These are phyloP conservation scores for Nitzschia inconspicua DNA, from an alignment of 108 stramenopile species.

Conservation along the genomic window DNA sequence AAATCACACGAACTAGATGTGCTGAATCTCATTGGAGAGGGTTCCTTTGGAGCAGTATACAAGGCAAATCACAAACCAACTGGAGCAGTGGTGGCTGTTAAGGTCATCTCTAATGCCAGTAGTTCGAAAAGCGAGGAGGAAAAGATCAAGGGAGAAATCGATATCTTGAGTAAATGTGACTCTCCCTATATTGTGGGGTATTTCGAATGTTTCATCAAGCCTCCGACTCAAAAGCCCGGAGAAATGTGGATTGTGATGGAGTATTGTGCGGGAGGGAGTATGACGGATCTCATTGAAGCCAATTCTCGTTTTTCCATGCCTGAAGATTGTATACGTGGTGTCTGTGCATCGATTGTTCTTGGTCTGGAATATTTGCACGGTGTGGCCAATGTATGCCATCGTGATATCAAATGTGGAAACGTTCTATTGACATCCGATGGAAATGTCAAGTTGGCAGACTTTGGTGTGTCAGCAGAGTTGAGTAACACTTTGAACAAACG, in stretches of 20 bases:
- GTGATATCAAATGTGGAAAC: constrained; percentile 96
- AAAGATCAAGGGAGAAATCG: constrained; percentile 90
- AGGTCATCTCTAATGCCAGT: constrained; percentile 74
- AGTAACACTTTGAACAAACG: constrained; percentile 94
- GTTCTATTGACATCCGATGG: constrained; percentile 87
- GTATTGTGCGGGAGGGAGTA: constrained; percentile 86
- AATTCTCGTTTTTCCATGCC: constrained; percentile 60
- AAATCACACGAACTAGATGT: constrained; percentile 46
- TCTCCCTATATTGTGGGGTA: constrained; percentile 87
- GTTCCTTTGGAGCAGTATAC: constrained; percentile 92
- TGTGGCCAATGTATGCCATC: constrained; percentile 86
- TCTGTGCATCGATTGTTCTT: constrained; percentile 80
- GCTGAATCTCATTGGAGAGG: constrained; percentile 81
- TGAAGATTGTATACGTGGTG: constrained; percentile 81
- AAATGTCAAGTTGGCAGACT: constrained; percentile 90
- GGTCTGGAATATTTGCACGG: constrained; percentile 91
- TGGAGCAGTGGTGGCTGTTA: constrained; percentile 85
- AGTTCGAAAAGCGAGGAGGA: constrained; percentile 58
- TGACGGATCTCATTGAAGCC: constrained; percentile 82
- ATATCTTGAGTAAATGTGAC: constrained; percentile 84
- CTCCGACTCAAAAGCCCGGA: constrained; percentile 24
- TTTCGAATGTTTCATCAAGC: constrained; percentile 78
- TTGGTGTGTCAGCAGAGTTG: constrained; percentile 91
- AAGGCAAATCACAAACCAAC: constrained; percentile 73
- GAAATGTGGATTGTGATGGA: constrained; percentile 97